Evolutionary conservation across 805 yeast species (phyloP), one percentile per base, ranked within the genome.

Genomic region (Diddensiella caesifluorescens): DNA sequence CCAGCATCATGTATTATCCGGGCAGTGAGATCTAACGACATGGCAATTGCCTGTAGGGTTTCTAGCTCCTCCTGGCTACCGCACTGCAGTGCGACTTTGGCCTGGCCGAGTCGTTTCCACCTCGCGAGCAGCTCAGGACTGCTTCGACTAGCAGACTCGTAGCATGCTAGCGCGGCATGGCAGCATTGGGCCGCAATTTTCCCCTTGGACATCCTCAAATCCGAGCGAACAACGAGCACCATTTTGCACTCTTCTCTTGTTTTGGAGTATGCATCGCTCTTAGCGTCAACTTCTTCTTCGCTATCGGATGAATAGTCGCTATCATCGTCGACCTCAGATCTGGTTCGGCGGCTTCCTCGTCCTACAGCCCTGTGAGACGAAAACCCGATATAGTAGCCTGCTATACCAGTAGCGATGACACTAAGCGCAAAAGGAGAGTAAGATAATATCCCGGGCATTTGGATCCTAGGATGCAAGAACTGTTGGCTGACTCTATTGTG

Each of bases 101-200:
- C 96, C 62, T 90, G 97, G 0, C 99, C 99, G 38, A 74, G 69
- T 4, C 69, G 62, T 43, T 77, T 75, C 99, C 99, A 92, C 50
- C 90, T 70, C 9, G 66, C 62, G 7, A 88, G 71, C 69, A 83
- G 62, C 9, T 67, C 68, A 12, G 86, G 80, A 49, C 84, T 80
- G 48, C 76, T 73, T 3, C 71, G 68, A 4, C 70, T 72, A 1
- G 76, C 68, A 20, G 57, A 51, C 55, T 83, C 80, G 63, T 84
- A 92, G 52, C 92, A 78, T 0, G 92, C 89, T 25, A 92, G 71
- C 0, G 97, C 94, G n/a, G 98, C 98, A 66, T 92, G 99, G 28
- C 88, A 81, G 62, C 97, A 90, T 59, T 92, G 99, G 4, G 98
- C 98, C 3, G 97, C 97, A 2, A 85, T 81, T 59, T 92, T 92